Conservation (phyloP, 2,329 filamentous ascomycete genomes). For the Fusarium setosum region DNA sequence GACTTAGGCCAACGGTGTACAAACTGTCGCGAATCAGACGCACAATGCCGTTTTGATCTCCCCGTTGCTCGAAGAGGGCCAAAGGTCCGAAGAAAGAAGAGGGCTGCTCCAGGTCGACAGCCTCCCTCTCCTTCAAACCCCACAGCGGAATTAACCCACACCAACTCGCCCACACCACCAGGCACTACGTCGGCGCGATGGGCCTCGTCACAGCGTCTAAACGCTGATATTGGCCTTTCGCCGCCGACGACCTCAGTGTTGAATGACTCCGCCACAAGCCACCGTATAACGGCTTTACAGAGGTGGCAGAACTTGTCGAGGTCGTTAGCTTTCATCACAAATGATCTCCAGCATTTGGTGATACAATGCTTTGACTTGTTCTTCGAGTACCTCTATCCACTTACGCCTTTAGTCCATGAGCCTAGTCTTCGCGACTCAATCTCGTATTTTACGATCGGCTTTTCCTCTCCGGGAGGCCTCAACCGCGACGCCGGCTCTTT, state of each 20-base stretch:
- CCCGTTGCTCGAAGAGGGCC: conserved; percentile 53
- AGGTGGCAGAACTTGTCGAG: conserved; percentile 44
- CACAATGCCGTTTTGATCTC: conserved; percentile 51
- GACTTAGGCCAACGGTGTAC: conserved; percentile 41
- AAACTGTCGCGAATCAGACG: conserved; percentile 47
- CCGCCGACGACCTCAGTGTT: conserved; percentile 32
- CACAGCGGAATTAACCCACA: conserved; percentile 30
- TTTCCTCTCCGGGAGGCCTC: conserved; percentile 20
- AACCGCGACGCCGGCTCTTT: conserved; percentile 13
- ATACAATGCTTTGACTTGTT: conserved; percentile 53
- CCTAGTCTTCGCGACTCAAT: conserved; percentile 52
- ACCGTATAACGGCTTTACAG: conserved; percentile 36
- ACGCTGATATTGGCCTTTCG: conserved; percentile 36
- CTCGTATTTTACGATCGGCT: conserved; percentile 43
- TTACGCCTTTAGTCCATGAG: conserved; percentile 56
- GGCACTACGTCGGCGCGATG: conserved; percentile 32
- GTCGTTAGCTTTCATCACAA: conserved; percentile 39
- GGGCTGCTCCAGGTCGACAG: background rate
- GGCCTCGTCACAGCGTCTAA: conserved; percentile 26
- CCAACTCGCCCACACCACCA: conserved; percentile 30
- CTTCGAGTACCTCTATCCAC: conserved; percentile 56
- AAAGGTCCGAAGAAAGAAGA: conserved; percentile 39
- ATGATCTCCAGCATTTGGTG: conserved; percentile 41
- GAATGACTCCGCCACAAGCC: conserved; percentile 4
- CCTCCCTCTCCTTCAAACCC: conserved; percentile 10